These are phyloP conservation scores for Priceomyces fermenticarens DNA, from an alignment of 805 yeast genomes.

Conservation along the genomic window DNA sequence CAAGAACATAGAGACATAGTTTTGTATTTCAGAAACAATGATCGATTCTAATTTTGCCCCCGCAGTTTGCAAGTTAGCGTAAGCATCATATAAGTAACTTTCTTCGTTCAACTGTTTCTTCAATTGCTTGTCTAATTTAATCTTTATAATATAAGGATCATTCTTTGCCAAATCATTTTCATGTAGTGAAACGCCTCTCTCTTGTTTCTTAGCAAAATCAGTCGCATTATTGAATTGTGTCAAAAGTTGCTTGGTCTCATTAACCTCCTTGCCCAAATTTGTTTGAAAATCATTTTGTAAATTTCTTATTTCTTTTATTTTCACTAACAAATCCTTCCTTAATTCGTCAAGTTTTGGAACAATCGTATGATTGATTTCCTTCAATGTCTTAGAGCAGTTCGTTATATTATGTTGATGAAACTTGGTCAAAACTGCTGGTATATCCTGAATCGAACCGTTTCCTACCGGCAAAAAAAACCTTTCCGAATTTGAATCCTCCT, in stretches of 20 bases:
- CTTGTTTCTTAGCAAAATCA: slow-evolving; percentile 54
- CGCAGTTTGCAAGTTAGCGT: slow-evolving; percentile 77
- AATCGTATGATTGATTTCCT: slow-evolving; percentile 46
- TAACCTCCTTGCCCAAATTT: slow-evolving; percentile 59
- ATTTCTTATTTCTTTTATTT: slow-evolving; percentile 82
- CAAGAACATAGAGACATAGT: slow-evolving; percentile 71
- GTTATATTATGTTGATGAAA: slow-evolving; percentile 42
- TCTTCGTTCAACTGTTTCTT: slow-evolving; percentile 79
- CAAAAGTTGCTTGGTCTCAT: slow-evolving; percentile 38
- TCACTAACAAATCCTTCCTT: slow-evolving; percentile 70
- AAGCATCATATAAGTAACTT: slow-evolving; percentile 84
- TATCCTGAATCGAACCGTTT: slow-evolving; percentile 68
- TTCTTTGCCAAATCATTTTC: slow-evolving; percentile 23
- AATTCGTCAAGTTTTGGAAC: slow-evolving; percentile 56
- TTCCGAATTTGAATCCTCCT: slow-evolving; percentile 32
- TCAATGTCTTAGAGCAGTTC: slow-evolving; percentile 40
- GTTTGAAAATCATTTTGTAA: slow-evolving; percentile 83
- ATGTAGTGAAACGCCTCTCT: slow-evolving; percentile 19
- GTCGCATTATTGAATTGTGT: slow-evolving; percentile 56
- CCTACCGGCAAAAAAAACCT: slow-evolving; percentile 75
- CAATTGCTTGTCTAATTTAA: slow-evolving; percentile 71
- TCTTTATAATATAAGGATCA: slow-evolving; percentile 81
- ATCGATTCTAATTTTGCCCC: slow-evolving; percentile 85
- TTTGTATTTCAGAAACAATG: slow-evolving; percentile 83
- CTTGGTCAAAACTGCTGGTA: slow-evolving; percentile 65